phyloP scores from a whole-genome alignment of 192 early-diverging fungal genomes.

The Kappamyces sp. region DNA sequence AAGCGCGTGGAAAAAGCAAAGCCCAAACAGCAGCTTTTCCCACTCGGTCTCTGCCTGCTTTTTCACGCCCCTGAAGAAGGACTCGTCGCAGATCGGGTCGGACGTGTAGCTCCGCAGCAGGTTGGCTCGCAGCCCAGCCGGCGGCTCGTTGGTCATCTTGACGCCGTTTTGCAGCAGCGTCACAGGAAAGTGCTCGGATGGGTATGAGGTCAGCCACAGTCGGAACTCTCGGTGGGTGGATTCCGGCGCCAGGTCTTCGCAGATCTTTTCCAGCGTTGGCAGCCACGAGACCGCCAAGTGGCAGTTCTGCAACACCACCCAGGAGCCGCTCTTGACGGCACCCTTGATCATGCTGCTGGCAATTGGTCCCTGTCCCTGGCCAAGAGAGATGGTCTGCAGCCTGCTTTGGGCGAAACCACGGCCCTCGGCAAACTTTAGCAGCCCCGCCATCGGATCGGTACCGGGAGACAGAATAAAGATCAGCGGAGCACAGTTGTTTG shows the following conservation, averaged over 20 bases:
- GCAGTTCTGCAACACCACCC: constrained; percentile 61
- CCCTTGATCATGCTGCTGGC: constrained; percentile 50
- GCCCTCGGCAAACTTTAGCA: constrained; percentile 51
- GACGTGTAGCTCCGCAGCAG: constrained; percentile 43
- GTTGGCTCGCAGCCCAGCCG: constrained; percentile 51
- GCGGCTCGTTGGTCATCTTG: constrained; percentile 62
- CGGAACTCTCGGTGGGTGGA: constrained; percentile 46
- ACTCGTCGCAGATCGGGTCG: constrained; percentile 51
- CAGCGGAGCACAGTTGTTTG: constrained; percentile 45
- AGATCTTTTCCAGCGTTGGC: constrained; percentile 55
- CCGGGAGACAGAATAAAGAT: constrained; percentile 60
- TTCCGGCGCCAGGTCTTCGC: constrained; percentile 54
- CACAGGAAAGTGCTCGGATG: constrained; percentile 57
- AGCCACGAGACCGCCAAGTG: constrained; percentile 56
- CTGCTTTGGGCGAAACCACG: constrained; percentile 43
- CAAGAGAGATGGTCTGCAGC: constrained; percentile 44
- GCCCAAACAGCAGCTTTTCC: constrained; percentile 54
- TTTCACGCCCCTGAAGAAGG: constrained; percentile 47
- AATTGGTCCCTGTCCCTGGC: constrained; percentile 55
- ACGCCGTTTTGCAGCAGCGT: constrained; percentile 54
- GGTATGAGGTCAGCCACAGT: constrained; percentile 57
- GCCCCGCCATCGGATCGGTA: constrained; percentile 51
- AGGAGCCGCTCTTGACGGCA: constrained; percentile 42
- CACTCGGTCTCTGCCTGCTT: constrained; percentile 38
- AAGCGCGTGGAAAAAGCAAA: constrained; percentile 58